Base-by-base conservation (phyloP, 768 basidiomycete species). In the Flagelloscypha sp. region DNA sequence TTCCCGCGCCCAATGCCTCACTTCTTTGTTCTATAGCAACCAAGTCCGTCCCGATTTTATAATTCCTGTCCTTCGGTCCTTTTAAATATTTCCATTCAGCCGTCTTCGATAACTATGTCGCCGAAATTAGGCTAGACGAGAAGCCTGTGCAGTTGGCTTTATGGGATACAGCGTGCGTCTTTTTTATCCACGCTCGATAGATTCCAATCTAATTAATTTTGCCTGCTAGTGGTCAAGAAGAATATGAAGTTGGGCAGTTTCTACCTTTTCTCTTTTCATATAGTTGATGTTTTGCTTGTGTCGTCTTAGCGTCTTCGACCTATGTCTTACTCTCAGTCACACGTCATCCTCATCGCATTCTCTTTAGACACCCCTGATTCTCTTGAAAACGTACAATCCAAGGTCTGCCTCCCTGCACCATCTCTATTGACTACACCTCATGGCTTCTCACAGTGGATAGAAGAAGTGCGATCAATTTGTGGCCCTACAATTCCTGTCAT, bases 21-120 rank as follows among this genome's bases (percentile, higher is more conserved):
- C 33, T 23, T 35, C 27, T 31, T 16, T 35, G 19, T n/a, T 46
- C 37, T 42, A 33, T 49, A 77, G 76, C 72, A 77, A 72, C 75
- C 76, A 24, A 77, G 75, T 76, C 52, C 45, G 70, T 42, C 36
- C 35, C 43, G 46, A 47, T 31, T 38, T 45, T 29, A 33, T 25
- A 24, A 37, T 32, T 28, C 35, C 36, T 31, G 43, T 36, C 41
- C 45, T 46, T 33, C 39, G 21, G 43, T 31, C 44, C 37, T 36
- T 22, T 43, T 46, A 25, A 22, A 50, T 32, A 21, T 34, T 41
- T 35, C 33, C 44, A 37, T 42, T 24, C 57, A 93, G 92, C 92
- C 46, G 84, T 97, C 33, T 97, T 97, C 52, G 93, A 97, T 61
- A 99, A 98, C 55, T 97, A 94, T 62, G 94, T 98, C 45, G 94